phyloP scores from a whole-genome alignment of 2,329 filamentous ascomycete species.

The Hymenoscyphus infarciens region DNA sequence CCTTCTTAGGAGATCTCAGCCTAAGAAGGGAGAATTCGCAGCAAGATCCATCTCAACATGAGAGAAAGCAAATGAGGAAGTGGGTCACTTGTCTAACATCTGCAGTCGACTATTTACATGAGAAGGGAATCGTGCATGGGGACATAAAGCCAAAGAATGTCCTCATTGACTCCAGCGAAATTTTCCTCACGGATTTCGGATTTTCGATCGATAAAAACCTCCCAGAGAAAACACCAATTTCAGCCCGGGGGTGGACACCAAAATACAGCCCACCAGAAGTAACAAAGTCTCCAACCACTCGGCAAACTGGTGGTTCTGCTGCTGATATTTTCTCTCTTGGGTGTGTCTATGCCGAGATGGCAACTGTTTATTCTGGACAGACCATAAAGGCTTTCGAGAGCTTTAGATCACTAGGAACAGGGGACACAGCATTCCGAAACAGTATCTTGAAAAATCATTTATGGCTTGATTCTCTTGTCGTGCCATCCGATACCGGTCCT shows the following conservation, averaged over 20 bases:
- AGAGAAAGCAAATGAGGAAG: background rate
- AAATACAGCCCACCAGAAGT: background rate
- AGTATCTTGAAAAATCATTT: background rate
- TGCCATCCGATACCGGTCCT: background rate
- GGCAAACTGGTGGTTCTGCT: background rate
- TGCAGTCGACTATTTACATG: slow-evolving; percentile 1
- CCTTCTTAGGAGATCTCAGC: background rate
- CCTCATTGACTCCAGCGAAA: background rate
- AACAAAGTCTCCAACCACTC: background rate
- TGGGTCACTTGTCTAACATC: background rate
- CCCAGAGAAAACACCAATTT: background rate
- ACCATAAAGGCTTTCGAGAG: background rate
- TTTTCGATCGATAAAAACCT: background rate
- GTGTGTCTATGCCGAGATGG: slow-evolving; percentile 6
- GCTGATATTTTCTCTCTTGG: slow-evolving; percentile 3
- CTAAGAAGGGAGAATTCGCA: background rate
- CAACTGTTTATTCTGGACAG: slow-evolving; percentile 1
- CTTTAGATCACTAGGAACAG: background rate
- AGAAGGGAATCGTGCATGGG: slow-evolving; percentile 4
- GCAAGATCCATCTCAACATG: background rate
- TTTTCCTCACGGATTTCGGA: slow-evolving; percentile 2
- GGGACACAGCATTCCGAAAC: background rate
- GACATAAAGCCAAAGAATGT: slow-evolving; percentile 4
- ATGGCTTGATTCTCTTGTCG: background rate
- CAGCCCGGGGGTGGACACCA: background rate